Base-by-base conservation (phyloP, 2,329 filamentous ascomycete genomes). In the Eurotiales sp. region DNA sequence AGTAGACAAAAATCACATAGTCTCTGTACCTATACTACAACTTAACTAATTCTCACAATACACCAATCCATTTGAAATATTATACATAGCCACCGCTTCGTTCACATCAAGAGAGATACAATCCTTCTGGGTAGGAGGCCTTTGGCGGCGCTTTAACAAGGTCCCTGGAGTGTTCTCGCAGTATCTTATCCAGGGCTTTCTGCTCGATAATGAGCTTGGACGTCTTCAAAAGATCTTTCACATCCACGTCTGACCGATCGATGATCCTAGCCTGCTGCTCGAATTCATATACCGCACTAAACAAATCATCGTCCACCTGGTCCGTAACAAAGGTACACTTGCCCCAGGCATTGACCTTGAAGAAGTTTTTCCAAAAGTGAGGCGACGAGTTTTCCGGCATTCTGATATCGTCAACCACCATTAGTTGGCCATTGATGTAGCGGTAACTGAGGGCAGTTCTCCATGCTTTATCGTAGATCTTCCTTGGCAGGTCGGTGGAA, bases 381-480 rank as follows among this genome's bases (percentile, higher is more conserved):
- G 81, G 75, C 15, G 66, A 69, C 7, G 68, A 61, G 7, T 64
- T 65, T 40, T 80, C 73, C 51, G 86, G 84, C 41, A 83, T 75
- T 54, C 79, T 72, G 56, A 96, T 81, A 63, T 90, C 86, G 64
- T 92, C 85, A 62, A 93, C 85, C 37, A 99, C 83, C 58, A 96
- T 77, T 62, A 99, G 75, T 75, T 97, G 89, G 44, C 91, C 93
- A 59, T 85, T 83, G 58, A 86, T 80, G 73, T 93, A 97, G 54
- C 93, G 84, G 76, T 96, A 95, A 64, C 87, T 93, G 58, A 99
- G 79, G 10, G 93, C 93, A 39, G 88, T 97, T 66, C 93, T 84
- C 89, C 90, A 97, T 8, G 93, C 93, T 61, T 95, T 79, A 72
- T 97, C 91, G 75, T 99, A 99, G 43, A 96, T 83, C 76, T 97